Base-by-base conservation (phyloP, 331 rosid species). In the Spiraea crenata region DNA sequence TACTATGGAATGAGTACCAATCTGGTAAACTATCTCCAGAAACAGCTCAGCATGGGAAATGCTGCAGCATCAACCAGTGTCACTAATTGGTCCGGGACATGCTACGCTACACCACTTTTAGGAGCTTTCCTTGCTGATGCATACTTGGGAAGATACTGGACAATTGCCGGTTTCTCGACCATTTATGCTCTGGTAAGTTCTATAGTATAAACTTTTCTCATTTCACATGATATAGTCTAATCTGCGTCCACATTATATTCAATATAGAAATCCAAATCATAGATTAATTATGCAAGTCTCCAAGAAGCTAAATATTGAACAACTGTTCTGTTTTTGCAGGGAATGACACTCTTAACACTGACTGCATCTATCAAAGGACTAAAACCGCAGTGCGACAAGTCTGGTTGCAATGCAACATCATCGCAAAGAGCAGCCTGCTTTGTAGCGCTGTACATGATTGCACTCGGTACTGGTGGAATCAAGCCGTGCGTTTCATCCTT, bases 111-210 rank as follows among this genome's bases (percentile, higher is more conserved):
- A 12, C 98, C 98, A 13, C 76, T 92, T 78, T 75, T 92, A 73
- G 98, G 98, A 80, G 98, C 98, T 58, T 87, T 92, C 85, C 69
- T 92, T 10, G 96, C 96, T 61, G 98, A 92, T 78, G 83, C 97
- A 16, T 92, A 89, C 81, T 45, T 85, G 55, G 98, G 98, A 85
- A 89, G 98, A 89, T 92, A 84, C 81, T 89, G 98, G 96, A 92
- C 98, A 10, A 92, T 92, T 81, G 90, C 95, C 42, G 73, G 71
- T 77, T 92, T 92, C 80, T 81, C 93, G 12, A 65, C 19, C 16
- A 47, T 92, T 65, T 92, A 92, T 72, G 88, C 71, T 45, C 12
- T 73, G 55, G 98, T 92, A 82, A 85, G 96, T 77, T 84, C 48
- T 49, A 9, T 5, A 57, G 51, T 8, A 37, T 3, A 59, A 14